These are phyloP conservation scores for Candida odintsovae DNA, from an alignment of 805 yeast genomes.

Conservation along the genomic window DNA sequence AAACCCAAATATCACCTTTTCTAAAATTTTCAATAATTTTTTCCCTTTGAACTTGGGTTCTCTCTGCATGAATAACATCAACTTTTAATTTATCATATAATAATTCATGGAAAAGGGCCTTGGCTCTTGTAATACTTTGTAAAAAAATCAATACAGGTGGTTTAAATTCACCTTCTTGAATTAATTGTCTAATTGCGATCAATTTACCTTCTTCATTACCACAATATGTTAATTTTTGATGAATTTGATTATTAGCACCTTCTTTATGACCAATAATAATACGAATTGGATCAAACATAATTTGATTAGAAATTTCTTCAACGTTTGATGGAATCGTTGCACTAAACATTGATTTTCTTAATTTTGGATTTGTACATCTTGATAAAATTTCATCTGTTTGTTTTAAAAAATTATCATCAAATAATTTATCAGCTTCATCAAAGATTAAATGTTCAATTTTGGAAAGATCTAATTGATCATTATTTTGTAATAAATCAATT, in stretches of 20 bases:
- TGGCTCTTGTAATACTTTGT: conserved; percentile 90
- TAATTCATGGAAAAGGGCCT: conserved; percentile 89
- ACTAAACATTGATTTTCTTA: conserved; percentile 72
- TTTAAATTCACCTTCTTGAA: conserved; percentile 74
- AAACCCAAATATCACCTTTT: conserved; percentile 90
- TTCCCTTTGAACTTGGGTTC: conserved; percentile 84
- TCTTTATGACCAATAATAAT: conserved; percentile 90
- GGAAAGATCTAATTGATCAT: conserved; percentile 53
- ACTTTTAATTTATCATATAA: conserved; percentile 88
- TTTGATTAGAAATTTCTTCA: conserved; percentile 78
- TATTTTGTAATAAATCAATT: conserved; percentile 62
- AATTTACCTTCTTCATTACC: conserved; percentile 96
- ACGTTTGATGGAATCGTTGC: conserved; percentile 95
- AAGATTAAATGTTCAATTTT: conserved; percentile 71
- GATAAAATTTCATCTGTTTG: conserved; percentile 85
- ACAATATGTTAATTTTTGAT: conserved; percentile 77
- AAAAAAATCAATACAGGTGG: conserved; percentile 93
- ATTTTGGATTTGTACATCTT: conserved; percentile 34
- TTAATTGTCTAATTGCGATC: conserved; percentile 83
- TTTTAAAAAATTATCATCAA: conserved; percentile 79
- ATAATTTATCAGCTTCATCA: conserved; percentile 94
- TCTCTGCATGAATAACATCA: conserved; percentile 93
- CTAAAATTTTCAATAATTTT: conserved; percentile 78
- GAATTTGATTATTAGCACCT: conserved; percentile 80
- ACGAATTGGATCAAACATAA: conserved; percentile 74